A percentile compares a stretch with the other conserved stretches of the same genome.
These are phyloP conservation scores for Coemansia sp. DNA, from an alignment of 192 early-diverging fungal genomes.

Conservation along the genomic window DNA sequence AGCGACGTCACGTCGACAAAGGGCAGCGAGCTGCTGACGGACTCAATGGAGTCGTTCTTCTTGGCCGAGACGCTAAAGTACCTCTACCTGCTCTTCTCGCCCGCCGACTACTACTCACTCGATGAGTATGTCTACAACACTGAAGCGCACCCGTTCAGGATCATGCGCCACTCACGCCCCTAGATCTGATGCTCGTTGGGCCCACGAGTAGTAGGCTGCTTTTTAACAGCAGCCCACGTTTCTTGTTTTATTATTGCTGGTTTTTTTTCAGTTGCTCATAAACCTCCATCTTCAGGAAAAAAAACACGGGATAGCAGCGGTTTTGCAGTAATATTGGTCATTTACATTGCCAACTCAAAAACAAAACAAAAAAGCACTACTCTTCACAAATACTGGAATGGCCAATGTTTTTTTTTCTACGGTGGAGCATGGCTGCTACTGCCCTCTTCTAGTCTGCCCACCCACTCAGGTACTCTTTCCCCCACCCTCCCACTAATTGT, in stretches of 20 bases:
- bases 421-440: no score
- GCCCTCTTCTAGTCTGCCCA: background rate
- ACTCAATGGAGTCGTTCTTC: conserved; percentile 54
- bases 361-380: background rate
- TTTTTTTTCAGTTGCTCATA: background rate
- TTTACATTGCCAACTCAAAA: background rate
- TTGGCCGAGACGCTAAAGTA: conserved; percentile 93
- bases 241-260: background rate
- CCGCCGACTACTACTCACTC: conserved; percentile 59
- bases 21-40: conserved; percentile 16
- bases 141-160: conserved; percentile 85
- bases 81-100: conserved; percentile 80
- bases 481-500: no score
- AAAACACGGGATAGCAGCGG: no score
- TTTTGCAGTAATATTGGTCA: conserved; percentile 1
- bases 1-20: conserved; percentile 34
- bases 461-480: background rate
- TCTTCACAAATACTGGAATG: no score
- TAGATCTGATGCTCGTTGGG: no score
- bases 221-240: no score
- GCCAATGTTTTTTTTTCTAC: no score
- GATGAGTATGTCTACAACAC: conserved; percentile 92
- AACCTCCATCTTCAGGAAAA: background rate
- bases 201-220: no score
- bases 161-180: conserved; percentile 15